Evolutionary conservation across 1,139 yeast species (phyloP), one percentile per base, ranked within the genome.

Genomic region (Meyerozyma guilliermondii): DNA sequence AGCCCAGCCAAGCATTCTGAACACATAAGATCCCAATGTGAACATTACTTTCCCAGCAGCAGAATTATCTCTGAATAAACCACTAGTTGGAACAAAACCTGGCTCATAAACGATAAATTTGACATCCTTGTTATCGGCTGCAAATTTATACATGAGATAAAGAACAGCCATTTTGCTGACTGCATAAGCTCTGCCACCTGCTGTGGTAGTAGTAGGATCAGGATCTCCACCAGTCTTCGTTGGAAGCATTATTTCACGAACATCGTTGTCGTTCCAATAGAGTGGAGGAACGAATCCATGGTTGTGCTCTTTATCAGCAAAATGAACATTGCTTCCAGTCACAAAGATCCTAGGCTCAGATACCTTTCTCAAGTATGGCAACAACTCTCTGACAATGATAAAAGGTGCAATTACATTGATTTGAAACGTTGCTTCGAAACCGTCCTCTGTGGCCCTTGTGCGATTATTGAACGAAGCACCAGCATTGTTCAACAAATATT

Each of bases 91-190:
- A 10, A 41, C 39, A 23, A 41, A 18, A 7, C 46, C 46, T 2
- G 47, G 47, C 13, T 45, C 40, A 26, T 42, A 45, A 18, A 41
- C 40, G 8, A 45, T 14, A 18, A 45, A 41, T 16, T 43, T 39
- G n/a, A 45, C 35, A 2, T 43, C 29, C 1, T 38, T 38, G 30
- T 45, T 28, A n/a, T 31, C 29, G 31, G 35, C 30, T 10, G 46
- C 47, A 31, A 41, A 38, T 22, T 43, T 38, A 28, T 43, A 39
- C 11, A 27, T 22, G n/a, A 43, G 37, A 38, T 45, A 45, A 23
- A 43, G 16, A 6, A 45, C 28, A 1, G 40, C 47, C 39, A 45
- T 43, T 41, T 45, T 45, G 30, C 45, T 41, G 13, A 29, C 17
- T 14, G 39, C 30, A 22, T 43, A 45, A 17, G 46, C 44, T 36